Evolutionary conservation across 192 early-diverging fungal genomes (phyloP).

Genomic region (Mortierella antarctica): DNA sequence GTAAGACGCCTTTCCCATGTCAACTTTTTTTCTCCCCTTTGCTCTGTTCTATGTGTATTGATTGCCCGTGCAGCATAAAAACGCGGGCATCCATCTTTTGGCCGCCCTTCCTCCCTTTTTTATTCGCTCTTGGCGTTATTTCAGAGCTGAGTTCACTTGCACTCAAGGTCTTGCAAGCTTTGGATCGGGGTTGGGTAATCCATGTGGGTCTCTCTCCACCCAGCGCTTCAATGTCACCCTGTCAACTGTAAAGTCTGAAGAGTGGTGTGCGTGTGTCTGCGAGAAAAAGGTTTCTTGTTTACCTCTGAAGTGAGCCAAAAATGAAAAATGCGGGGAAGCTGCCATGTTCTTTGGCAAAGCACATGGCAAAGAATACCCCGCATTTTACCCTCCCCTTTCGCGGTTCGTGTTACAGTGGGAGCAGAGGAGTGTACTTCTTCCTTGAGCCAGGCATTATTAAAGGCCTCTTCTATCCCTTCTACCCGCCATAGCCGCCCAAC

Average conservation of each 20-base stretch:
- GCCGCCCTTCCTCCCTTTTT: background rate
- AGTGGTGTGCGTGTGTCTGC: too few relatives aligned
- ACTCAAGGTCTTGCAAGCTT: too few relatives aligned
- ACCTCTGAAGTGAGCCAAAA: background rate
- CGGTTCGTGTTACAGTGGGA: too few relatives aligned
- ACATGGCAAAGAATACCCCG: conserved; percentile 15
- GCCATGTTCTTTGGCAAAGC: background rate
- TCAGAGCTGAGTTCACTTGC: too few relatives aligned
- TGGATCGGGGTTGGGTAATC: too few relatives aligned
- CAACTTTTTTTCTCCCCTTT: background rate
- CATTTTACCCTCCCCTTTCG: conserved; percentile 8
- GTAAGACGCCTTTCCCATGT: conserved; percentile 8
- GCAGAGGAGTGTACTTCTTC: too few relatives aligned
- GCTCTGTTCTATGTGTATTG: background rate
- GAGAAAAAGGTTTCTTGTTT: too few relatives aligned
- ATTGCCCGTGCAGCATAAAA: background rate
- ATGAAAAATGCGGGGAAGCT: conserved; percentile 50
- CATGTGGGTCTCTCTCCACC: too few relatives aligned
- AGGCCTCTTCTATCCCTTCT: background rate
- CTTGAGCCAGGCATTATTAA: background rate
- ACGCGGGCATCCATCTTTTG: background rate
- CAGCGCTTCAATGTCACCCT: too few relatives aligned
- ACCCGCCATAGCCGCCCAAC: background rate
- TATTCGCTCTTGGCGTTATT: too few relatives aligned
- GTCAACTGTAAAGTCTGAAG: too few relatives aligned